Base-by-base conservation (phyloP, 805 yeast species). In the Candida anglica region DNA sequence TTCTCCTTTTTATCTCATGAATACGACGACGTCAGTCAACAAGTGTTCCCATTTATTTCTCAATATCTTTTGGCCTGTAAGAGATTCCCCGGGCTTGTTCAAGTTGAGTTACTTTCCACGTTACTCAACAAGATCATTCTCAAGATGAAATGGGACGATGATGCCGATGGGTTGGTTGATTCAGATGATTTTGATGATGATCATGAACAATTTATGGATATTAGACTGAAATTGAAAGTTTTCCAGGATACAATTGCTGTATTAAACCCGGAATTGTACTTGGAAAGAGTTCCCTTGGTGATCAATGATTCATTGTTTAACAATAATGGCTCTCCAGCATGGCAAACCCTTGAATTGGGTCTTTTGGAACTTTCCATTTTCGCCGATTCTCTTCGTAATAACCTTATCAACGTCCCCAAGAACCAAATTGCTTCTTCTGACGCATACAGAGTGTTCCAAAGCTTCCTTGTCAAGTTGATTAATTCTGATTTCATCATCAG, bases 281-380 rank as follows among this genome's bases (percentile, higher is more conserved):
- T 81, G 26, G 79, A 78, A 21, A 75, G 72, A 19, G 61, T 83
- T 20, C 73, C 84, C 3, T 55, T 62, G n/a, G 74, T 86, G 30
- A 78, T 86, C 33, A 68, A 77, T 47, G 58, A 69, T 44, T 63
- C 73, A 14, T 46, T 73, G 33, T 60, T 66, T 48, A 40, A 37
- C 10, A 37, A 29, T n/a, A 32, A 32, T 13, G 40, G 37, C 6
- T 33, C 31, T 11, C 25, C 23, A 18, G 38, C 37, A n/a, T 89
- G 98, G 98, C 76, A 87, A 53, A 76, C 73, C 18, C 69, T 86
- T 25, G 99, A 93, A 58, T 69, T 93, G 42, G 97, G 96, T 3
- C 65, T 93, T 33, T 88, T 71, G 53, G 94, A 89, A 59, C 71
- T 93, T 50, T 75, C 78, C 34, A 82, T 80, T 44, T 79, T 81